Percentiles rank a stretch among this genome's conserved stretches.
These are phyloP conservation scores for Nepenthes gracilis DNA, from an alignment of 148 eudicot genomes.

Conservation along the genomic window DNA sequence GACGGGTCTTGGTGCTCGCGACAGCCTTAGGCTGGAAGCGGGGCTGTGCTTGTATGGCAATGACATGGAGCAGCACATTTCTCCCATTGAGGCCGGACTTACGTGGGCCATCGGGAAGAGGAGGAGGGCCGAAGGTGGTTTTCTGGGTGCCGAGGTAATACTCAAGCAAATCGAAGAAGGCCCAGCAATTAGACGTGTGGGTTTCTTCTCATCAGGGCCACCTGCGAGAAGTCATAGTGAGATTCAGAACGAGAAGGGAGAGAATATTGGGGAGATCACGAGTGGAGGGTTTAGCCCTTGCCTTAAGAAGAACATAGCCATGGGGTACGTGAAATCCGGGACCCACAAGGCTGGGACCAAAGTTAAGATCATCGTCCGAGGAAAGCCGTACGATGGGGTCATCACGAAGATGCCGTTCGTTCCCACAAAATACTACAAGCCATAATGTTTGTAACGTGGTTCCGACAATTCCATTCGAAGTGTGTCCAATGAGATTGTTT, in stretches of 20 bases:
- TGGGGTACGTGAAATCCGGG: conserved; percentile 95
- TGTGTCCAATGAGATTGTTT: not conserved
- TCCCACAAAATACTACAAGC: conserved; percentile 89
- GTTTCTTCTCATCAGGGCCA: conserved; percentile 72
- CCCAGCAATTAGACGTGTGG: conserved; percentile 69
- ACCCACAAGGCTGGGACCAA: conserved; percentile 79
- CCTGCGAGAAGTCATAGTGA: conserved; percentile 94
- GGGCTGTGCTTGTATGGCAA: conserved; percentile 90
- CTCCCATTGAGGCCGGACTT: conserved; percentile 93
- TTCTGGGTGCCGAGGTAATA: conserved; percentile 86
- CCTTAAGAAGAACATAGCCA: conserved; percentile 93
- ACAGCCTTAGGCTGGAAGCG: conserved; percentile 94
- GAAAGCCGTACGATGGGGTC: conserved; percentile 70
- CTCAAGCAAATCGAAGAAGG: conserved; percentile 83
- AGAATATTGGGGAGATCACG: conserved; percentile 76
- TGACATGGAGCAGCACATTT: conserved; percentile 87
- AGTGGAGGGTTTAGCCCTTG: conserved; percentile 99
- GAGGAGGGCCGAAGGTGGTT: conserved; percentile 85
- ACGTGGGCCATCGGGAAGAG: conserved; percentile 99
- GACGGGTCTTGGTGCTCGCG: conserved; percentile 93
- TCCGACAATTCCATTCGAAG: not conserved
- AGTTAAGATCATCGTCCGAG: conserved; percentile 59
- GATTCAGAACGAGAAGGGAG: conserved; percentile 72
- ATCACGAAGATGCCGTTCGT: conserved; percentile 97
- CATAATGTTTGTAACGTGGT: conserved; percentile 17